Percentiles rank a stretch among this genome's conserved stretches.
Conservation (phyloP, 2,329 filamentous ascomycete species). For the Clarireedia hainanense region DNA sequence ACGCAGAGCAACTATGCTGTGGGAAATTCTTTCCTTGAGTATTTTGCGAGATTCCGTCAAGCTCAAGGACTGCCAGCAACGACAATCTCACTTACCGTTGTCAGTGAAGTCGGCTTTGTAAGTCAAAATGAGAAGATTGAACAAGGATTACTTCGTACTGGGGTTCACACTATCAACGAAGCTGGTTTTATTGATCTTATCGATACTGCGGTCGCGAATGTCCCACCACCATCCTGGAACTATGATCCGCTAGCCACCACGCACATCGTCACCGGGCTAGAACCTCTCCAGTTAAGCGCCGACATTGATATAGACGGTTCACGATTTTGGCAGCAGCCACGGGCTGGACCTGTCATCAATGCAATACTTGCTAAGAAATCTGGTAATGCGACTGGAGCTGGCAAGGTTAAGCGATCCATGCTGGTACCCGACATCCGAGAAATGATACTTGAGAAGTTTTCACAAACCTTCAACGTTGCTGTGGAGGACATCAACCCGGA, state of each 20-base stretch:
- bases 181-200: constrained; percentile 15
- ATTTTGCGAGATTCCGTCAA: constrained; percentile 25
- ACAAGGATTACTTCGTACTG: constrained; percentile 6
- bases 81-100: constrained; percentile 27
- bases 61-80: constrained; percentile 21
- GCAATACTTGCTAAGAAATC: neutral
- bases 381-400: neutral
- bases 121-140: constrained; percentile 24
- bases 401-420: neutral
- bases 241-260: neutral
- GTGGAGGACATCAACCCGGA: constrained; percentile 38
- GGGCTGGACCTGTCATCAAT: neutral
- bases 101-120: constrained; percentile 31
- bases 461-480: constrained; percentile 39
- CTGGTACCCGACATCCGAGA: constrained; percentile 30
- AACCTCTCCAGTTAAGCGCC: neutral
- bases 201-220: constrained; percentile 14
- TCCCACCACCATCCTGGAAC: neutral
- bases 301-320: neutral
- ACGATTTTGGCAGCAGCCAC: neutral
- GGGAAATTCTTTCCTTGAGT: constrained; percentile 32
- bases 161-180: constrained; percentile 14
- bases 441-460: constrained; percentile 34
- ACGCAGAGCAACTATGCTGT: constrained; percentile 33
- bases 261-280: neutral